Percentiles rank a stretch among this genome's conserved stretches.
phyloP scores from a whole-genome alignment of 768 basidiomycete species.

The Cantharellus anzutake region DNA sequence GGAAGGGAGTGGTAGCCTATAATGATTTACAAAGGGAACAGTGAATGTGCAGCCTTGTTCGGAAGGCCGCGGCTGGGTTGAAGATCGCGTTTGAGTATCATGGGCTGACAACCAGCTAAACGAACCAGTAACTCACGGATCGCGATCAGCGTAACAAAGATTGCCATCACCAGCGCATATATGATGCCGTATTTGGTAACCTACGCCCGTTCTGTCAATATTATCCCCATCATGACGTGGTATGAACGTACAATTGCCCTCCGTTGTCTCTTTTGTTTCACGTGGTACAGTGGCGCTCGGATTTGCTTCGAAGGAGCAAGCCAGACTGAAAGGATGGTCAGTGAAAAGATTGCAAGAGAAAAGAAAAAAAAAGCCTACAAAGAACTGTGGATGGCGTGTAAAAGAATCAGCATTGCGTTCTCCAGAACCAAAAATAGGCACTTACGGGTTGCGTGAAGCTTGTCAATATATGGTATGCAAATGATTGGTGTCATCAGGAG shows the following conservation, averaged over 20 bases:
- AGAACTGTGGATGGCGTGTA: constrained; percentile 10
- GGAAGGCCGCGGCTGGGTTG: background rate
- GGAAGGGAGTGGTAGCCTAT: background rate
- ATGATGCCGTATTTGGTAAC: constrained; percentile 70
- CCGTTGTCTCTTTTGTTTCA: constrained; percentile 77
- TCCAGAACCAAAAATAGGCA: constrained; percentile 7
- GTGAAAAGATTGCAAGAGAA: background rate
- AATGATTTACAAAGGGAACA: background rate
- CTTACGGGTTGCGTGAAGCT: constrained; percentile 78
- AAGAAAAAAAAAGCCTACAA: constrained; percentile 5
- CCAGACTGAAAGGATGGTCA: constrained; percentile 24
- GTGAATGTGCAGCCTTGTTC: background rate
- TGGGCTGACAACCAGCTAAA: background rate
- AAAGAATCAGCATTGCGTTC: constrained; percentile 8
- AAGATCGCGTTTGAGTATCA: background rate
- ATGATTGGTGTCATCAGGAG: constrained; percentile 83
- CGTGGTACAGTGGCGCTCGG: constrained; percentile 73
- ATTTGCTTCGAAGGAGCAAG: constrained; percentile 87
- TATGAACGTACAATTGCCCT: constrained; percentile 56
- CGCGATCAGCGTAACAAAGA: constrained; percentile 60
- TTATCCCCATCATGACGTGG: constrained; percentile 3
- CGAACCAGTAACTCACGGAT: constrained; percentile 30
- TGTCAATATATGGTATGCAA: constrained; percentile 80
- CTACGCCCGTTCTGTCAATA: constrained; percentile 19
- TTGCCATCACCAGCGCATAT: constrained; percentile 45